Percentiles rank a stretch among this genome's conserved stretches.
phyloP scores from a whole-genome alignment of 805 yeast genomes.

The Hanseniaspora guilliermondii region DNA sequence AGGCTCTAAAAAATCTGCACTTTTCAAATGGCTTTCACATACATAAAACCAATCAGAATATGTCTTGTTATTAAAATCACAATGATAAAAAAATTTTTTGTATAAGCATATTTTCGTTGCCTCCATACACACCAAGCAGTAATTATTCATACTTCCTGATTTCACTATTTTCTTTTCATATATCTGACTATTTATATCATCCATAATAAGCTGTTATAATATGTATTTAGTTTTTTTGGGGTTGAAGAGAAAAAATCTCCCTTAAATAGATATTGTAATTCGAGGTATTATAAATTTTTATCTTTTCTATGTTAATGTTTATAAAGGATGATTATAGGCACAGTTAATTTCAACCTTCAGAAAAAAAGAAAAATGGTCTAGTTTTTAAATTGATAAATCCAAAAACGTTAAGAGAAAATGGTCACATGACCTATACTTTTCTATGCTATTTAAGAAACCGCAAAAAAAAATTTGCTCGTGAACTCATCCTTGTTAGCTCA shows the following conservation, averaged over 20 bases:
- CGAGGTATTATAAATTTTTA: no score
- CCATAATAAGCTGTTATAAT: neutral
- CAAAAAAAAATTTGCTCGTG: no score
- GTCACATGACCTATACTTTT: no score
- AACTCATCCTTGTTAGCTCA: constrained; percentile 45
- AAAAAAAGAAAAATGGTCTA: no score
- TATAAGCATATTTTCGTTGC: constrained; percentile 3
- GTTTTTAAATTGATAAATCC: no score
- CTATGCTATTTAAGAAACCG: no score
- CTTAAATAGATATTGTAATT: no score
- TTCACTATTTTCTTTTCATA: constrained; percentile 3
- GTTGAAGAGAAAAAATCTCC: no score
- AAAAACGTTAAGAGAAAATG: no score
- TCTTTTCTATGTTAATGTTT: no score
- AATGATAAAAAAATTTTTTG: neutral
- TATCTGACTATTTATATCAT: neutral
- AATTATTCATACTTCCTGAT: neutral
- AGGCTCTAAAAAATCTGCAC: neutral
- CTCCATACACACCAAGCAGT: constrained; percentile 3
- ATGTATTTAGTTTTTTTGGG: neutral
- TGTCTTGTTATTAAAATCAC: neutral
- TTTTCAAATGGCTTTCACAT: constrained; percentile 2
- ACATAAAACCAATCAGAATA: constrained; percentile 12
- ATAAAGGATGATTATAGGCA: no score
- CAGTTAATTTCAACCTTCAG: no score